Evolutionary conservation across 78 protist species (phyloP), one percentile per base, ranked within the genome.

Genomic region (Speleostelium caveatum): DNA sequence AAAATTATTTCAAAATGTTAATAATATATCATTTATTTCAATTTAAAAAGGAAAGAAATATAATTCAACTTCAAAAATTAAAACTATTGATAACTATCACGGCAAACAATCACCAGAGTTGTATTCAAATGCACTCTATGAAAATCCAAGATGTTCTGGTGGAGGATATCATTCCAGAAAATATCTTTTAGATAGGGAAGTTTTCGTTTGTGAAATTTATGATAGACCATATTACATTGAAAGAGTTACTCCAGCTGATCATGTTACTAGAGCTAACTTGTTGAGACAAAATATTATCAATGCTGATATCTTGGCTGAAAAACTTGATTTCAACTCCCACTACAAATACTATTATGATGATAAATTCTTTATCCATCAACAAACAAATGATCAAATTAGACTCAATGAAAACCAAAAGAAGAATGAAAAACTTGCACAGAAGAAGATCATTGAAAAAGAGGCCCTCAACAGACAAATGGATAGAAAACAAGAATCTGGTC

Each of bases 191-290:
- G 53, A 41, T 4, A 49, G 32, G 4, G 88, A 79, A 28, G 35
- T 55, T 7, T 67, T 56, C 14, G 60, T 51, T 14, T 78, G 79
- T 69, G n/a, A 41, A 2, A 12, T 26, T 12, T 83, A 30, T 56
- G 68, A 51, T 1, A 68, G 30, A 53, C 90, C 90, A 83, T 83
- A 83, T 63, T 83, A 69, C 79, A 67, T 83, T 56, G 90, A 83
- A 7, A 72, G 66, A 69, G 24, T 71, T 62, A 67, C 59, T 26
- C 21, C 26, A 33, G 22, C 41, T 26, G 77, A 71, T 49, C 41
- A 41, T 3, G 49, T 71, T 22, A 71, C 77, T 17, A 51, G 77
- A 38, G 16, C 59, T 24, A 62, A 71, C 51, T 32, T 71, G 4
- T 2, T 38, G 10, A 19, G 45, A 49, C 24, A n/a, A 28, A 71